phyloP scores from a whole-genome alignment of 2,329 filamentous ascomycete species.

The Purpureocillium takamizusanense region DNA sequence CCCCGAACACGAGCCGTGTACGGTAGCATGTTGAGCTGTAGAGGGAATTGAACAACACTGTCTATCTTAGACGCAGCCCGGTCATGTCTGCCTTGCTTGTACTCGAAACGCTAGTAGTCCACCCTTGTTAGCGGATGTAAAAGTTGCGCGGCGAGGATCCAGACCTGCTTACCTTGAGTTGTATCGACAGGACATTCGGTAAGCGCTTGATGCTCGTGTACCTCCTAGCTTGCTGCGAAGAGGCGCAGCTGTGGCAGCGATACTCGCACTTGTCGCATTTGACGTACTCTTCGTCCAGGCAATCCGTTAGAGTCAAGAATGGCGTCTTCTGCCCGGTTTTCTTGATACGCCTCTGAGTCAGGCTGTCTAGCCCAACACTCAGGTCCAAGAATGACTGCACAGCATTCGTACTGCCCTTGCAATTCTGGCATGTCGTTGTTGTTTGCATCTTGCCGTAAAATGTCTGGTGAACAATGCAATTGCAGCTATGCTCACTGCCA shows the following conservation, averaged over 20 bases:
- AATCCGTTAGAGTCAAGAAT: constrained; percentile 52
- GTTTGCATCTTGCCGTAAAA: constrained; percentile 90
- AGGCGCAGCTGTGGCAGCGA: constrained; percentile 71
- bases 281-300: constrained; percentile 79
- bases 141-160: background rate
- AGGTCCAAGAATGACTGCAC: constrained; percentile 88
- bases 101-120: constrained; percentile 55
- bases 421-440: constrained; percentile 84
- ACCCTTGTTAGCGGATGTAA: background rate
- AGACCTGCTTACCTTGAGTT: constrained; percentile 63
- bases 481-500: constrained; percentile 58
- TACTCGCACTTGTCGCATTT: constrained; percentile 84
- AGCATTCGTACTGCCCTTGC: constrained; percentile 71
- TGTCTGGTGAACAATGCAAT: constrained; percentile 87
- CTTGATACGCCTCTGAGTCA: constrained; percentile 56
- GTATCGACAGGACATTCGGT: constrained; percentile 83
- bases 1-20: constrained; percentile 64
- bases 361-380: constrained; percentile 72
- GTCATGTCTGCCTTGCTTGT: constrained; percentile 54
- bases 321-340: constrained; percentile 39
- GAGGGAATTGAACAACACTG: constrained; percentile 74
- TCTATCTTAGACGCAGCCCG: constrained; percentile 78
- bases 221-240: constrained; percentile 70
- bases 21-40: constrained; percentile 81
- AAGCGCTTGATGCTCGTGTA: constrained; percentile 76